Percentiles rank a stretch among this genome's conserved stretches.
These are phyloP conservation scores for Penicillium sp. DNA, from an alignment of 2,329 filamentous ascomycete genomes.

Conservation along the genomic window DNA sequence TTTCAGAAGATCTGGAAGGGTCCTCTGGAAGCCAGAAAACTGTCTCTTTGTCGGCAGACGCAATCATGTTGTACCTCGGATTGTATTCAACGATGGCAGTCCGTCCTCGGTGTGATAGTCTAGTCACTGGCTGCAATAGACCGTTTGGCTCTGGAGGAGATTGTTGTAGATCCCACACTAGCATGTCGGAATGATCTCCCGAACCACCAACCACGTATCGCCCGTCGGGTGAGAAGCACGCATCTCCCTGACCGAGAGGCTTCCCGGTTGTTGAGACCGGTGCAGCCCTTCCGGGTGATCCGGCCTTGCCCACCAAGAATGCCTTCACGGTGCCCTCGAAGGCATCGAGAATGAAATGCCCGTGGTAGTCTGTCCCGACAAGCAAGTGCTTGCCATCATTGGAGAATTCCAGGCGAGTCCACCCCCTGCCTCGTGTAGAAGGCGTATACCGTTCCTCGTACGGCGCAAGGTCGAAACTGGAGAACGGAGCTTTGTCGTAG, in stretches of 20 bases:
- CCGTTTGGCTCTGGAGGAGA: too few relatives aligned
- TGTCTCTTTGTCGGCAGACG: constrained; percentile 76
- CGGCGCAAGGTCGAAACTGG: constrained; percentile 65
- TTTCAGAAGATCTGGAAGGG: constrained; percentile 25
- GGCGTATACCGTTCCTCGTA: constrained; percentile 49
- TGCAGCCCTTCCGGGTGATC: constrained; percentile 41
- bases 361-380: constrained; percentile 70
- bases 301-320: constrained; percentile 51
- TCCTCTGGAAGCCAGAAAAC: constrained; percentile 70
- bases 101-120: too few relatives aligned
- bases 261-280: constrained; percentile 48
- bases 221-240: constrained; percentile 81
- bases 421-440: constrained; percentile 46
- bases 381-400: constrained; percentile 91
- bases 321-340: constrained; percentile 74
- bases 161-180: constrained; percentile 70
- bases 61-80: constrained; percentile 82
- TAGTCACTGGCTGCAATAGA: too few relatives aligned
- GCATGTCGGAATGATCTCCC: constrained; percentile 57
- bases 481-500: constrained; percentile 84
- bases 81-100: constrained; percentile 72
- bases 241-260: constrained; percentile 57
- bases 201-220: constrained; percentile 78
- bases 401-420: constrained; percentile 89
- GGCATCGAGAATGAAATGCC: constrained; percentile 88